Evolutionary conservation across 768 basidiomycete genomes (phyloP), one percentile per base, ranked within the genome.

Genomic region (Lactarius sp.): DNA sequence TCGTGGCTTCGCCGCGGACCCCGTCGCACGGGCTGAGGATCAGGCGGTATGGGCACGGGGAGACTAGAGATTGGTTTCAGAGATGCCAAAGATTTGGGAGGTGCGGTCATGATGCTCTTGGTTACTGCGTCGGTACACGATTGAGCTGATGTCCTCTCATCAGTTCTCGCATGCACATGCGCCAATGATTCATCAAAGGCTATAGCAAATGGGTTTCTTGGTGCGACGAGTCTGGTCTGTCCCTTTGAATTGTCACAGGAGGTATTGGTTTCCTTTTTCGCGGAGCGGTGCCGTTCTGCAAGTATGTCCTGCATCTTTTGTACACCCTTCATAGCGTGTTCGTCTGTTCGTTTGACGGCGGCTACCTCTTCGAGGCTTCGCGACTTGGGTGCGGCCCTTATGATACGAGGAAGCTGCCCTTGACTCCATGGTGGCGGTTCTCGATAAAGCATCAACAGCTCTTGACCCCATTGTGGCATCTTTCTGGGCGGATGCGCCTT

Each of bases 361-460:
- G 22, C 33, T 12, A 22, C 53, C 9, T 44, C 53, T 14, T 56
- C 36, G 16, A 27, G 49, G 20, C 33, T 33, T 34, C 34, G 59
- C 16, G 22, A 36, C 22, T 55, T 64, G 3, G 39, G 22, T 37
- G 53, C n/a, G 0, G 6, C 46, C 31, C 36, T 41, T 33, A 31
- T 36, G 2, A 37, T 36, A 16, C 61, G 65, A 22, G 67, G 55
- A n/a, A 34, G 27, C 39, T 57, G 58, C 34, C 47, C 44, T 44
- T 60, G 39, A 13, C 54, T 56, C 67, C 67, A 68, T n/a, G 58
- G 61, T 51, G 65, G 67, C 3, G 67, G 67, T 12, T 66, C 65
- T 41, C 67, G 65, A 46, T 66, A 62, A 27, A 68, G 67, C 60
- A 62, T 66, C 60, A 68, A 51, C 14, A 65, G 10, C 50, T 68